Percentiles rank a stretch among this genome's conserved stretches.
Evolutionary conservation across 208 protist species (phyloP).

Genomic region (Acanthamoeba triangularis): DNA sequence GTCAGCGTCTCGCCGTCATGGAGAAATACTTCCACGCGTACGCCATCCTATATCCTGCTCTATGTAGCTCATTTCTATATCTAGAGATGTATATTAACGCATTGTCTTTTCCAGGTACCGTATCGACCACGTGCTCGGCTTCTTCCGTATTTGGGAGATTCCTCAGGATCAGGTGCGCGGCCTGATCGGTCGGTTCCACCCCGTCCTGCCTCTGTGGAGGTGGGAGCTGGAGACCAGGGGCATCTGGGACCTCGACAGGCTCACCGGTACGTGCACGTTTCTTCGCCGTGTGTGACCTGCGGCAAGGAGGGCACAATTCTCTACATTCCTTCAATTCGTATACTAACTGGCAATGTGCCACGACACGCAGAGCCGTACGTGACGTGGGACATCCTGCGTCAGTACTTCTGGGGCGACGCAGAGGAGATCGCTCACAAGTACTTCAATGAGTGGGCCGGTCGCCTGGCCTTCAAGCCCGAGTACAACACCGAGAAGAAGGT

Average conservation of each 20-base stretch:
- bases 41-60: neutral
- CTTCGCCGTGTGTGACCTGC: no score
- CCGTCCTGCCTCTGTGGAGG: slow-evolving; percentile 81
- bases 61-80: neutral
- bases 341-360: neutral
- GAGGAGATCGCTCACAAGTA: slow-evolving; percentile 66
- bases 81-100: no score
- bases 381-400: slow-evolving; percentile 80
- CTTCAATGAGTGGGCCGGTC: slow-evolving; percentile 75
- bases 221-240: slow-evolving; percentile 82
- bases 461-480: slow-evolving; percentile 81
- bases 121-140: slow-evolving; percentile 93
- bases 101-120: slow-evolving; percentile 82
- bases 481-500: slow-evolving; percentile 82
- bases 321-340: no score
- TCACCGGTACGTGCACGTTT: slow-evolving; percentile 72
- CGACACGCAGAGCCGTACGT: slow-evolving; percentile 81
- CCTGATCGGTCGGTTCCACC: slow-evolving; percentile 84
- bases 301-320: no score
- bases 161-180: slow-evolving; percentile 80
- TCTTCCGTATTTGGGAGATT: slow-evolving; percentile 94
- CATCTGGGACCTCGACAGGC: slow-evolving; percentile 84
- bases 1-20: slow-evolving; percentile 79
- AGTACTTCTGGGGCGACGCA: slow-evolving; percentile 80
- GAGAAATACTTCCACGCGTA: slow-evolving; percentile 79